Base-by-base conservation (phyloP, 192 early-diverging fungal genomes). In the Entrophospora sp. region DNA sequence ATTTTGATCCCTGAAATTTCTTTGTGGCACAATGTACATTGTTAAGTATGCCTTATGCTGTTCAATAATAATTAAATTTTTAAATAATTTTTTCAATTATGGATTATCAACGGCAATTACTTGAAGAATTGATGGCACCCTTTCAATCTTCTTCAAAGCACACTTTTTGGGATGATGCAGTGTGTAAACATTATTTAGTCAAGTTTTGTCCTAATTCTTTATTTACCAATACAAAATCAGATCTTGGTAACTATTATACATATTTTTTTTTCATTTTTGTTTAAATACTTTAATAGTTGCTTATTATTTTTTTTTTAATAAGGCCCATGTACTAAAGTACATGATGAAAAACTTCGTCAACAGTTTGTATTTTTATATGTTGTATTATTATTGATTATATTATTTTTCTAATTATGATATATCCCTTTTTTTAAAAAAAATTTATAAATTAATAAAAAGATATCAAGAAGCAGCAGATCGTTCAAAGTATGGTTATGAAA, bases 161-260 rank as follows among this genome's bases (percentile, higher is more conserved):
- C 27, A 62, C 44, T 31, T 62, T 62, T 45, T 62, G 61, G 61
- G 61, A 62, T 62, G 61, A 62, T n/a, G 31, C 43, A 32, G 84
- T 91, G 36, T 91, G 89, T 70, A 91, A 89, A 56, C 76, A 90
- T 68, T 85, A 88, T 67, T 72, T 91, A 45, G 89, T 91, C n/a
- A 84, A 83, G 43, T 90, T 90, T 60, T 93, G 91, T 60, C 89
- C 91, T 22, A 80, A 84, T 57, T 82, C 84, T 53, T 76, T 89
- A n/a, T 93, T 93, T 73, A 86, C 85, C 61, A 93, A 93, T 73
- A 93, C 91, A 4, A 93, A 93, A 73, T 87, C 86, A 22, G 89
- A 91, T 67, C 80, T 91, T 67, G 87, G 87, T 74, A 78, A 70
- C 24, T 27, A 18, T 25, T 37, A 28, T 67, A 12, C 13, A 64